Conservation (phyloP, 1,284 basidiomycete species). For the Omphalotus olearius region DNA sequence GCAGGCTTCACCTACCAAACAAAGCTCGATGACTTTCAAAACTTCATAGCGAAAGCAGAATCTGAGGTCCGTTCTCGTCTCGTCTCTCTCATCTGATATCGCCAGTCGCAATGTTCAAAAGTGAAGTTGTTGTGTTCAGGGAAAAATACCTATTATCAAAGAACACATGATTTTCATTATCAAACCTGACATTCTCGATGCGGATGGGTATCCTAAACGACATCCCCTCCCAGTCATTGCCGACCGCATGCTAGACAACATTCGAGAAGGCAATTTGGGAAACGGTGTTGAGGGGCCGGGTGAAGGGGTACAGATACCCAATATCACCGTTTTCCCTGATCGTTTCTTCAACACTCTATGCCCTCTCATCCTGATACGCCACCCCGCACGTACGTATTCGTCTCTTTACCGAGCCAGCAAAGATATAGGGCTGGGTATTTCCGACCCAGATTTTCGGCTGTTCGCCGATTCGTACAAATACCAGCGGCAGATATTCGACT, state of each 20-base stretch:
- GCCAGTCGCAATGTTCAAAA: neutral
- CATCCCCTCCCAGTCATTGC: too few relatives aligned
- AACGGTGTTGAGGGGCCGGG: too few relatives aligned
- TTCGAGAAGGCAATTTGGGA: too few relatives aligned
- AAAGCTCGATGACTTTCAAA: conserved; percentile 7
- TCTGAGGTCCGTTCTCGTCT: too few relatives aligned
- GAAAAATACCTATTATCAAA: conserved; percentile 9
- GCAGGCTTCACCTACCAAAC: conserved; percentile 8
- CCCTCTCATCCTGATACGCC: conserved; percentile 10
- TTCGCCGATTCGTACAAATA: neutral
- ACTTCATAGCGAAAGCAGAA: conserved; percentile 6
- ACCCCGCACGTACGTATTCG: conserved; percentile 5
- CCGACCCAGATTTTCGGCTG: conserved; percentile 2
- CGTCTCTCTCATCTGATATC: neutral
- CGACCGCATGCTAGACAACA: too few relatives aligned
- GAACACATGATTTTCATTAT: conserved; percentile 14
- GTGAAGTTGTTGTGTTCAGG: neutral
- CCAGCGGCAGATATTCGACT: neutral
- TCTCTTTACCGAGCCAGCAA: conserved; percentile 7
- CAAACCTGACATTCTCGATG: conserved; percentile 4
- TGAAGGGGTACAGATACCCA: conserved; percentile 1
- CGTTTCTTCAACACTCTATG: conserved; percentile 1
- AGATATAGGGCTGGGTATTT: neutral
- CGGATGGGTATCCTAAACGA: neutral
- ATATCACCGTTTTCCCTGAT: conserved; percentile 8